phyloP scores from a whole-genome alignment of 805 yeast genomes.

The Candida takata region DNA sequence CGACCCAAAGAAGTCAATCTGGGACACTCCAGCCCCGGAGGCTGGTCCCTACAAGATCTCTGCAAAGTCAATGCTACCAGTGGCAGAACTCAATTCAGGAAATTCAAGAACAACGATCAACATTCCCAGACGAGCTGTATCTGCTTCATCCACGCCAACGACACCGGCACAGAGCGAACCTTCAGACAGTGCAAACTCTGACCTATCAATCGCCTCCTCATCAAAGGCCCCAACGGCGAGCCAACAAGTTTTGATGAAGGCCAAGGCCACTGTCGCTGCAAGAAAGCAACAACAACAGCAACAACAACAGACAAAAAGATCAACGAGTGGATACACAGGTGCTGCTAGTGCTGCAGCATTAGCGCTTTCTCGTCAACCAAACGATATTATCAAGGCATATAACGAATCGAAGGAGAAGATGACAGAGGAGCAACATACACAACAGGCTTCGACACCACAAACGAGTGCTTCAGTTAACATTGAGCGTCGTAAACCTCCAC shows the following conservation, averaged over 20 bases:
- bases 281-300: slow-evolving; percentile 22
- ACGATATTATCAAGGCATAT: slow-evolving; percentile 20
- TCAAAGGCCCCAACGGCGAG: slow-evolving; percentile 17
- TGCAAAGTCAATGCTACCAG: slow-evolving; percentile 73
- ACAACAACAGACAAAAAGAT: slow-evolving; percentile 5
- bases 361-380: slow-evolving; percentile 23
- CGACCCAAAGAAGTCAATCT: slow-evolving; percentile 40
- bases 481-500: slow-evolving; percentile 5
- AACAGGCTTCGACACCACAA: slow-evolving; percentile 5
- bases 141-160: slow-evolving; percentile 21
- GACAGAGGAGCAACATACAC: background rate
- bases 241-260: slow-evolving; percentile 22
- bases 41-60: slow-evolving; percentile 65
- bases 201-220: slow-evolving; percentile 13
- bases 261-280: slow-evolving; percentile 24
- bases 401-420: slow-evolving; percentile 10
- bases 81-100: slow-evolving; percentile 42
- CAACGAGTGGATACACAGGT: slow-evolving; percentile 5
- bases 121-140: slow-evolving; percentile 17
- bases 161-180: slow-evolving; percentile 10
- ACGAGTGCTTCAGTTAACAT: slow-evolving; percentile 6
- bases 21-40: slow-evolving; percentile 57
- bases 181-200: background rate
- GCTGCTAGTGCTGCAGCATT: slow-evolving; percentile 24
- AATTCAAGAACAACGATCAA: slow-evolving; percentile 18